Percentiles rank a stretch among this genome's conserved stretches.
Evolutionary conservation across 495 filamentous ascomycete genomes (phyloP).

Genomic region (Podospora pseudopauciseta): DNA sequence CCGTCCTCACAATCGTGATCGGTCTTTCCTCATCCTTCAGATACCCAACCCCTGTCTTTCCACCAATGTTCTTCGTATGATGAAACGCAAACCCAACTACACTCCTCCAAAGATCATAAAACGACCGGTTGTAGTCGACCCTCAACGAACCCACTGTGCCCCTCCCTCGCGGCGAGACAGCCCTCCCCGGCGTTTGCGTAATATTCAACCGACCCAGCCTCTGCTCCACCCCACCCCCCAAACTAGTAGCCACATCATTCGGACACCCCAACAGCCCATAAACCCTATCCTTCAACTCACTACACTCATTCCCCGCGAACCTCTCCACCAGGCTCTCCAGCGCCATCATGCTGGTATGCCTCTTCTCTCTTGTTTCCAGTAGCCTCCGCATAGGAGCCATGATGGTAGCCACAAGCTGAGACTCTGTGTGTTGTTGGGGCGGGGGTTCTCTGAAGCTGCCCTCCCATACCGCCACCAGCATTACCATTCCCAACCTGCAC

Average conservation of each 20-base stretch:
- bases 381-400: slow-evolving; percentile 14
- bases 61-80: background rate
- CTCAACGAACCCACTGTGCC: slow-evolving; percentile 4
- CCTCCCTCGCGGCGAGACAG: background rate
- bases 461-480: background rate
- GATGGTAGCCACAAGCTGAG: background rate
- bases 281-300: slow-evolving; percentile 22
- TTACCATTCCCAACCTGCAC: background rate
- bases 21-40: slow-evolving; percentile 8
- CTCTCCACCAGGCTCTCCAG: slow-evolving; percentile 22
- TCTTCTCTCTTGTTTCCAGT: slow-evolving; percentile 13
- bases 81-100: slow-evolving; percentile 14
- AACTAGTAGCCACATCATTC: slow-evolving; percentile 20
- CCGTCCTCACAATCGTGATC: slow-evolving; percentile 15
- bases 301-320: slow-evolving; percentile 16
- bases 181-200: background rate
- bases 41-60: background rate
- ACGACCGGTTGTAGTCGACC: slow-evolving; percentile 20
- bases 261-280: slow-evolving; percentile 24
- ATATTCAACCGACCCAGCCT: background rate
- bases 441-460: background rate
- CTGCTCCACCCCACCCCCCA: background rate
- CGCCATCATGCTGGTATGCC: slow-evolving; percentile 16
- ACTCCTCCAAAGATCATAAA: slow-evolving; percentile 27
- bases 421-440: background rate